A percentile compares a stretch with the other conserved stretches of the same genome.
phyloP scores from a whole-genome alignment of 208 protist genomes.

The Leishmania tarentolae region DNA sequence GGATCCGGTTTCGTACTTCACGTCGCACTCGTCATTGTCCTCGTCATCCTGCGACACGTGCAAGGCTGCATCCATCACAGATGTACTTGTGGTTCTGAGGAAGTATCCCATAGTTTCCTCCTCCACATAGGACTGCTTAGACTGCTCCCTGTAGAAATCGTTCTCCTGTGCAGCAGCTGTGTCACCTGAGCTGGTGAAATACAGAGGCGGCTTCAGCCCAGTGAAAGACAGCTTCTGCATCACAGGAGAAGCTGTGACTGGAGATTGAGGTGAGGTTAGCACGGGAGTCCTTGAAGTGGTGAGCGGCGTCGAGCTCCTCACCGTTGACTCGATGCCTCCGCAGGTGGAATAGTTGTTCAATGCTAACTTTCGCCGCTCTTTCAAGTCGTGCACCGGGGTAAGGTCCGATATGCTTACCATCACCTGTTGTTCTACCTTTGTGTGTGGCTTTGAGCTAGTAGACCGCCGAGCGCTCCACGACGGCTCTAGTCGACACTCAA shows the following conservation, averaged over 20 bases:
- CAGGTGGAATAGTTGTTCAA: background rate
- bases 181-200: conserved; percentile 52
- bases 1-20: conserved; percentile 18
- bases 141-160: conserved; percentile 34
- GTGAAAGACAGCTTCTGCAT: conserved; percentile 39
- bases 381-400: conserved; percentile 11
- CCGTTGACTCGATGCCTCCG: background rate
- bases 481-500: background rate
- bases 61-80: conserved; percentile 17
- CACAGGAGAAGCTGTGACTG: conserved; percentile 11
- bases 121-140: conserved; percentile 11
- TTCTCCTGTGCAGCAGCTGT: conserved; percentile 42
- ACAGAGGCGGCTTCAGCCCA: conserved; percentile 40
- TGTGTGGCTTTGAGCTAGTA: background rate
- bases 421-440: background rate
- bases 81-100: conserved; percentile 9
- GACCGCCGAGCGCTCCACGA: background rate
- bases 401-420: conserved; percentile 15
- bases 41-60: conserved; percentile 24
- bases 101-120: conserved; percentile 14
- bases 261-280: background rate
- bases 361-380: background rate
- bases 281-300: background rate
- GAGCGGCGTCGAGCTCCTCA: background rate
- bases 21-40: conserved; percentile 5